These are phyloP conservation scores for Lipomyces yamanashiensis DNA, from an alignment of 805 yeast genomes.

Conservation along the genomic window DNA sequence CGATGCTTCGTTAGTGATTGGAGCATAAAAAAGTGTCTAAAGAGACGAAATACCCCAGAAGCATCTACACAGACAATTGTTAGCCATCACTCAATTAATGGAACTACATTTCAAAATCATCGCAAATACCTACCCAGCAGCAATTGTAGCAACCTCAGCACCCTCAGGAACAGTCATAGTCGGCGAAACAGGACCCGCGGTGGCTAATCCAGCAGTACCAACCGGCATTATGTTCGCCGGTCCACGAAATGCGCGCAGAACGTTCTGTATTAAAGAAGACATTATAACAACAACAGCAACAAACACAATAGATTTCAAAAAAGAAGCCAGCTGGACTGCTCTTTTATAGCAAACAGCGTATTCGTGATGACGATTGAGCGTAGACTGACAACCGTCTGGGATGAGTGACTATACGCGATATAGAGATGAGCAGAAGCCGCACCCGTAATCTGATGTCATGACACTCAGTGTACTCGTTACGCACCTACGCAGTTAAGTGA, in stretches of 20 bases:
- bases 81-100: background rate
- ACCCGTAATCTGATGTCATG: background rate
- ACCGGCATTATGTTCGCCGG: slow-evolving; percentile 7
- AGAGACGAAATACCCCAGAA: slow-evolving; percentile 45
- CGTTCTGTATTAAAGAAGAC: slow-evolving; percentile 10
- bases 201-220: slow-evolving; percentile 19
- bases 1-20: background rate
- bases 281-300: background rate
- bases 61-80: slow-evolving; percentile 48
- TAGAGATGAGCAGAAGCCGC: background rate
- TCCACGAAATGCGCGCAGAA: slow-evolving; percentile 9
- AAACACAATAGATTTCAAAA: background rate
- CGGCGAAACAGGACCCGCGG: slow-evolving; percentile 37
- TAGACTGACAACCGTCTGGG: background rate
- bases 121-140: slow-evolving; percentile 44
- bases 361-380: background rate
- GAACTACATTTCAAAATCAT: background rate
- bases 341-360: background rate
- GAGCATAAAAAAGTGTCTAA: background rate
- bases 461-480: background rate
- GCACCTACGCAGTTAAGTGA: background rate
- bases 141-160: slow-evolving; percentile 61
- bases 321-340: background rate
- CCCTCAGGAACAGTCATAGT: slow-evolving; percentile 49
- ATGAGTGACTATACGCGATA: background rate